Conservation (phyloP, 257 asterid species). For the Solanum virginianum region DNA sequence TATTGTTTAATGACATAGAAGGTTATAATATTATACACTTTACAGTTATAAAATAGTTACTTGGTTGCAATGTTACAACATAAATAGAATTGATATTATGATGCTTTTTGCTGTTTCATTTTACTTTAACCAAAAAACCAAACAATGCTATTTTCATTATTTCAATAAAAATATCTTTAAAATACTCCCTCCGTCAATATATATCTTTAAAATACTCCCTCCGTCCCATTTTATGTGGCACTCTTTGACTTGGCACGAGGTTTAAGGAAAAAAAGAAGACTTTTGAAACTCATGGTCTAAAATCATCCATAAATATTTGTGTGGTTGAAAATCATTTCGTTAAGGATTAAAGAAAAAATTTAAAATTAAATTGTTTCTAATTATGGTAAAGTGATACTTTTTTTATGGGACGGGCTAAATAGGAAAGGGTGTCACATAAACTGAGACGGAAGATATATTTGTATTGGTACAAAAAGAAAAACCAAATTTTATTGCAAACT, state of each 20-base stretch:
- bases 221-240: too few species aligned
- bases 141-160: neutral
- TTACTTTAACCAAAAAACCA: neutral
- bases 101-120: neutral
- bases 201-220: too few species aligned
- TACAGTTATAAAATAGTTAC: neutral
- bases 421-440: too few species aligned
- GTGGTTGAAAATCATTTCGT: too few species aligned
- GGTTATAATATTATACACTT: neutral
- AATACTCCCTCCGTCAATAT: neutral
- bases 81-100: neutral
- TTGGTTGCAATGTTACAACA: neutral
- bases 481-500: neutral
- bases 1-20: neutral
- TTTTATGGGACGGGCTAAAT: too few species aligned
- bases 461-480: neutral
- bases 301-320: too few species aligned
- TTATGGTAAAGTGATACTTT: too few species aligned
- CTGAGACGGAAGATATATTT: neutral
- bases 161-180: neutral
- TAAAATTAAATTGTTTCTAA: too few species aligned
- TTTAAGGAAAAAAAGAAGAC: too few species aligned
- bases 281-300: too few species aligned
- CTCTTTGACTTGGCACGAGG: too few species aligned
- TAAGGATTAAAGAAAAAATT: too few species aligned